Base-by-base conservation (phyloP, 106 monocot species). In the Agapanthus africanus region DNA sequence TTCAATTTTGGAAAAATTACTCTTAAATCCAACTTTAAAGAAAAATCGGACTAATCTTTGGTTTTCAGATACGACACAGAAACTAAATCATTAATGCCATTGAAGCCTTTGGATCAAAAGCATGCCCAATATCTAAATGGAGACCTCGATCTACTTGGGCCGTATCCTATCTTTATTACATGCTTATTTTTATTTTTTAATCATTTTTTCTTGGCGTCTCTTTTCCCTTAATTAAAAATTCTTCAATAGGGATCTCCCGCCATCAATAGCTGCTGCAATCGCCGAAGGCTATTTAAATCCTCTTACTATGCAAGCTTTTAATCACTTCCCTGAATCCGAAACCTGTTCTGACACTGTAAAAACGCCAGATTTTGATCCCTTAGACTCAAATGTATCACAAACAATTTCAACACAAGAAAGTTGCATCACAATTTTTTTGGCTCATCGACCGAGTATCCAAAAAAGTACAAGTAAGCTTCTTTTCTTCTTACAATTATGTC, bases 211-310 rank as follows among this genome's bases (percentile, higher is more conserved):
- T 35, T 38, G 8, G 16, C 16, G 9, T 23, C 8, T 3, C 6
- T 49, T 77, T 76, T 80, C 56, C 66, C 80, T 85, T 71, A 82
- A 80, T 69, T n/a, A n/a, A 28, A 38, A 18, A 70, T 42, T 69
- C 19, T 47, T 9, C 37, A 54, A 94, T n/a, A n/a, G 94, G 60
- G 82, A 85, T 3, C 73, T 94, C 13, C 75, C 84, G 39, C 62
- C 76, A 70, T 76, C 77, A 28, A 65, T 85, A 62, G 94, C 84
- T 49, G 68, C 51, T 67, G 87, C 81, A 42, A 85, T 94, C 79
- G 94, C 94, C 67, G 90, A 94, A 77, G 94, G 94, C 4, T 47
- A 46, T 44, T 38, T 90, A 71, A 79, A 94, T 74, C 94, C 94
- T 33, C 70, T 85, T 33, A 90, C 87, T 21, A 82, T 81, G 87